These are phyloP conservation scores for Naganishia vaughanmartiniae DNA, from an alignment of 768 basidiomycete genomes.

Conservation along the genomic window DNA sequence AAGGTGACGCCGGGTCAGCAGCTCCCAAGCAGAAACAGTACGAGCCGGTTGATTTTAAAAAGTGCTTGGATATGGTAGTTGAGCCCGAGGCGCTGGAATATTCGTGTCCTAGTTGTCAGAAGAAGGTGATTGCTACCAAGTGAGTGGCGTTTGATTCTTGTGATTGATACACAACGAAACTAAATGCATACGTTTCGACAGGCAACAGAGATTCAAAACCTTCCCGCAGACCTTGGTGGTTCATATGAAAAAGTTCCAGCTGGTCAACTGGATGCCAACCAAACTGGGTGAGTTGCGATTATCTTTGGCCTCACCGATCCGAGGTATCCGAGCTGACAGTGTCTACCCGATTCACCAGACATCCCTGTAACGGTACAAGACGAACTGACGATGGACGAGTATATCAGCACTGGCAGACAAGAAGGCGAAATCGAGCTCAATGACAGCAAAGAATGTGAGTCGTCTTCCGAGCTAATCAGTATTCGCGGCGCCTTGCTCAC, in stretches of 20 bases:
- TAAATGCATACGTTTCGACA: slow-evolving; percentile 43
- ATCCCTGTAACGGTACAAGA: slow-evolving; percentile 76
- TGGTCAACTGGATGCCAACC: slow-evolving; percentile 92
- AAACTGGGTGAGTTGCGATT: slow-evolving; percentile 67
- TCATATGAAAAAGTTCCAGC: slow-evolving; percentile 89
- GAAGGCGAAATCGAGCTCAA: slow-evolving; percentile 68
- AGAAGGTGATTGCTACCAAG: slow-evolving; percentile 70
- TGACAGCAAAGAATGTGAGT: slow-evolving; percentile 55
- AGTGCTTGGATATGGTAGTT: slow-evolving; percentile 55
- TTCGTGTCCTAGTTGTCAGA: slow-evolving; percentile 69
- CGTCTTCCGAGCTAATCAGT: not conserved
- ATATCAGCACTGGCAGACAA: slow-evolving; percentile 70
- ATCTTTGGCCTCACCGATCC: not conserved
- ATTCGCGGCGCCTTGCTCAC: slow-evolving; percentile 31
- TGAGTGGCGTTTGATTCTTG: slow-evolving; percentile 52
- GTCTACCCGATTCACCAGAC: slow-evolving; percentile 56
- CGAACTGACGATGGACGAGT: slow-evolving; percentile 65
- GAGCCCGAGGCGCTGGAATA: slow-evolving; percentile 73
- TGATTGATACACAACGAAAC: not conserved
- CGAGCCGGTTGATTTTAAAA: slow-evolving; percentile 32
- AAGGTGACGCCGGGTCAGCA: slow-evolving; percentile 40
- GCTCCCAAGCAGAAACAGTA: slow-evolving; percentile 31
- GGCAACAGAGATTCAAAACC: slow-evolving; percentile 72
- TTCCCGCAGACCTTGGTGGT: slow-evolving; percentile 86
- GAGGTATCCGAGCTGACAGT: slow-evolving; percentile 20